phyloP scores from a whole-genome alignment of 257 asterid species.

The Gynochthodes officinalis region DNA sequence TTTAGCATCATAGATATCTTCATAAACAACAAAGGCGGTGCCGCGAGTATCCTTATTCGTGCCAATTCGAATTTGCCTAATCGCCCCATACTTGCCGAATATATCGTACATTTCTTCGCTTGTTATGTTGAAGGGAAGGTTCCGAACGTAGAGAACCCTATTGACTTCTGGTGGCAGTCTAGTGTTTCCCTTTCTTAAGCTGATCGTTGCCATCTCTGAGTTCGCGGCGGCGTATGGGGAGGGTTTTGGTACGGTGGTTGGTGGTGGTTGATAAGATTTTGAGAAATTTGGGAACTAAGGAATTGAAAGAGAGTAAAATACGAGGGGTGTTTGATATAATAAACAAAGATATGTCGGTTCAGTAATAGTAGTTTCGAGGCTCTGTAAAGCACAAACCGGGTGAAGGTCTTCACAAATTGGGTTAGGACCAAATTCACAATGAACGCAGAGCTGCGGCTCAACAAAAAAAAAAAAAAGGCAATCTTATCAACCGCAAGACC shows the following conservation, averaged over 20 bases:
- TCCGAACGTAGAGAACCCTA: constrained; percentile 76
- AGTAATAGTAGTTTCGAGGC: no score
- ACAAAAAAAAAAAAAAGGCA: no score
- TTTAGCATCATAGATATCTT: constrained; percentile 92
- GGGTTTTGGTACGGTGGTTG: not conserved
- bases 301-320: no score
- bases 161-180: constrained; percentile 96
- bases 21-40: constrained; percentile 92
- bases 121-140: constrained; percentile 85
- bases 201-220: constrained; percentile 60
- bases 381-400: no score
- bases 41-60: constrained; percentile 90
- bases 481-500: no score
- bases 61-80: constrained; percentile 83
- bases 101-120: constrained; percentile 99
- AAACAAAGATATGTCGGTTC: no score
- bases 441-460: no score
- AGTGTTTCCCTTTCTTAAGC: constrained; percentile 78
- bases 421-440: no score
- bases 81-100: constrained; percentile 89
- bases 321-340: no score
- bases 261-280: not conserved
- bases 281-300: not conserved
- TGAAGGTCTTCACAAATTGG: no score
- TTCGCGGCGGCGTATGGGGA: not conserved